Base-by-base conservation (phyloP, 2,329 filamentous ascomycete species). In the Falciphora oryzae region DNA sequence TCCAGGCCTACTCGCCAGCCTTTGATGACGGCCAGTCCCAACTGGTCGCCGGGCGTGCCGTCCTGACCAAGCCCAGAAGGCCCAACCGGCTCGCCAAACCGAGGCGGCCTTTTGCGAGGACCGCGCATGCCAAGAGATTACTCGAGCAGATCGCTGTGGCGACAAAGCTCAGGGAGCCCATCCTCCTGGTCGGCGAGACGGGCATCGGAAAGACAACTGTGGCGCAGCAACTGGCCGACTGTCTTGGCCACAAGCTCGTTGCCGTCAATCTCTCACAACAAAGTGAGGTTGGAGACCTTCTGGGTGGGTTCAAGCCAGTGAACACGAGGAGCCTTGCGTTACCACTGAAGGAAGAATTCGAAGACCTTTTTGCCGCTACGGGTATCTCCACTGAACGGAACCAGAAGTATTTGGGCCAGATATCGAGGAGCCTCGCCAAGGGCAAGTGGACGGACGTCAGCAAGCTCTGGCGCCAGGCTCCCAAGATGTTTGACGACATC, bases 141-240 rank as follows among this genome's bases (percentile, higher is more conserved):
- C 84, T 99, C 62, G 96, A 99, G 74, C 92, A 96, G 73, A 90
- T 98, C 64, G 88, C 91, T 1, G 88, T 92, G 53, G 90, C 93
- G 1, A 86, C 97, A 7, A 88, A 90, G 67, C 85, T 93, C 71
- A 85, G 86, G n/a, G 95, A 99, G 72, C 93, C 96, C 4, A 85
- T 97, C 1, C 79, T 99, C 25, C 85, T 99, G 32, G 95, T 99
- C n/a, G 95, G 95, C 73, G 95, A 99, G 79, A 99, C 95, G 10
- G 95, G 95, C 80, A 97, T 97, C 62, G 95, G 95, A 71, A 99
- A 99, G 78, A 99, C 95, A 0, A 97, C 95, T 0, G 91, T 95
- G 31, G 89, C 99, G 18, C 95, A 99, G 75, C 93, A 97, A 73
- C 81, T 99, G 65, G 93, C 95, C 0, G 88, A 90, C 65, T 85